Evolutionary conservation across 148 eudicot species (phyloP).

Genomic region (Rhododendron ferrugineum): DNA sequence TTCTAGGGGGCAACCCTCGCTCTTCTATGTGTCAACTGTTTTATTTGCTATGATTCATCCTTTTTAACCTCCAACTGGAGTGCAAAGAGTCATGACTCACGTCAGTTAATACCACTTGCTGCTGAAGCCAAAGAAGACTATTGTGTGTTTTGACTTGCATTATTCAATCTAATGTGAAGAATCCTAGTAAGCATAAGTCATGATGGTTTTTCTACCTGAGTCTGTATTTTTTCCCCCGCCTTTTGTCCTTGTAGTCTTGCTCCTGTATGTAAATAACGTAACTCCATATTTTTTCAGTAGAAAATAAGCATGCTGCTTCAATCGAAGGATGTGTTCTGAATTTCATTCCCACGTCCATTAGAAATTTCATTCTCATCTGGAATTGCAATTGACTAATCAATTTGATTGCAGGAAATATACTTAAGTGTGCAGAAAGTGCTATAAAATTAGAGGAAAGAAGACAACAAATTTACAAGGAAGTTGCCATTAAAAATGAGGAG

Average conservation of each 20-base stretch:
- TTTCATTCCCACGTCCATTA: neutral
- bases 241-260: neutral
- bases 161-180: neutral
- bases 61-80: conserved; percentile 1
- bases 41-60: neutral
- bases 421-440: conserved; percentile 67
- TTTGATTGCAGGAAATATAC: conserved; percentile 39
- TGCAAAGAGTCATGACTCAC: neutral
- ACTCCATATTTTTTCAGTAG: neutral
- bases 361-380: neutral
- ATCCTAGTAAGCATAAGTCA: neutral
- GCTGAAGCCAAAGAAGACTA: neutral
- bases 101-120: neutral
- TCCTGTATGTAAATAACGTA: neutral
- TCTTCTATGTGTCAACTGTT: neutral
- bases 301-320: neutral
- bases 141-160: neutral
- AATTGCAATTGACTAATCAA: neutral
- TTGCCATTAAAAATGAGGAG: conserved; percentile 40
- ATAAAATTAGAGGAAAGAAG: conserved; percentile 62
- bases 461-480: conserved; percentile 49
- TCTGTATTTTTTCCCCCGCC: neutral
- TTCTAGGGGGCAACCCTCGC: neutral
- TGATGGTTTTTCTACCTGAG: neutral
- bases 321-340: neutral